phyloP scores from a whole-genome alignment of 345 rosid species.

The Ceriops tagal region DNA sequence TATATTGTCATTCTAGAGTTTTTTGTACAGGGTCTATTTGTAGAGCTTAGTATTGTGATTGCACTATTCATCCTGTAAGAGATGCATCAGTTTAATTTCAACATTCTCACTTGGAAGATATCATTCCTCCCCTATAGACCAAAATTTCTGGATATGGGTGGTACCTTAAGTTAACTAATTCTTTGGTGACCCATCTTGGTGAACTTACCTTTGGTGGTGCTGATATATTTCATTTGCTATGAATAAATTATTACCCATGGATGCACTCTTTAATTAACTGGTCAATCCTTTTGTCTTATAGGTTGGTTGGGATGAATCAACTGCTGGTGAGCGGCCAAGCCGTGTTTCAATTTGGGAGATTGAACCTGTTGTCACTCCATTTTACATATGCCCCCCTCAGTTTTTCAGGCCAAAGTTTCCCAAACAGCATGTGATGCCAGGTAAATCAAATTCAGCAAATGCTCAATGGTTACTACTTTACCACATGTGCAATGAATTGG shows the following conservation, averaged over 20 bases:
- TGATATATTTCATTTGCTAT: not conserved
- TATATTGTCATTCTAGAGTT: not conserved
- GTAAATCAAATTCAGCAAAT: constrained; percentile 27
- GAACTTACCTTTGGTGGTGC: too few species aligned
- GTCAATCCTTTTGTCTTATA: constrained; percentile 22
- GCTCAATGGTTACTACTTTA: not conserved
- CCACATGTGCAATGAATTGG: too few species aligned
- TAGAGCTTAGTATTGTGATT: not conserved
- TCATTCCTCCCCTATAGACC: not conserved
- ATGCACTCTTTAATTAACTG: not conserved
- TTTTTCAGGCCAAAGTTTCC: constrained; percentile 90
- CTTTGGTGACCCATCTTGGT: too few species aligned
- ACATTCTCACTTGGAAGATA: not conserved
- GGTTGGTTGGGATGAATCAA: constrained; percentile 99
- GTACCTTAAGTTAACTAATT: too few species aligned
- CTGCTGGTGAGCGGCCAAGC: constrained; percentile 82
- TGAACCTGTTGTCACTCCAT: constrained; percentile 89
- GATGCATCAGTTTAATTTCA: not conserved
- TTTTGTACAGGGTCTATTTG: not conserved
- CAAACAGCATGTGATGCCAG: constrained; percentile 83
- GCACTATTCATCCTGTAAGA: not conserved
- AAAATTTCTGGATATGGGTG: not conserved
- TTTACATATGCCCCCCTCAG: constrained; percentile 93
- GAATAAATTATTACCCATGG: not conserved
- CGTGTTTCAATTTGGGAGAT: constrained; percentile 93